These are phyloP conservation scores for Phytophthora fragariaefolia DNA, from an alignment of 352 stramenopile species.

Conservation along the genomic window DNA sequence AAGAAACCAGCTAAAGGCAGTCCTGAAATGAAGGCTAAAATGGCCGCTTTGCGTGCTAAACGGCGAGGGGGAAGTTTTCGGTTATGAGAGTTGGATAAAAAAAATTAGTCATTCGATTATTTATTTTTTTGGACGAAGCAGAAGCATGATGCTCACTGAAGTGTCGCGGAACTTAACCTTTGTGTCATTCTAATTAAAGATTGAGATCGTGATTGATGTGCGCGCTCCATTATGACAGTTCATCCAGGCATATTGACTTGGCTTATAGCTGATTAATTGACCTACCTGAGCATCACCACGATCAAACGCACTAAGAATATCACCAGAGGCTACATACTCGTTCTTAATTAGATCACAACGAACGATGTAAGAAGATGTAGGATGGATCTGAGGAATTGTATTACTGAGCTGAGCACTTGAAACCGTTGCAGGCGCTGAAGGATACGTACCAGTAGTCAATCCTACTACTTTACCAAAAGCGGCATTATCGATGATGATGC, in stretches of 20 bases:
- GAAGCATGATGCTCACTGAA: conserved; percentile 10
- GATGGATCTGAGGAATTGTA: conserved; percentile 22
- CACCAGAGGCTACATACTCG: conserved; percentile 18
- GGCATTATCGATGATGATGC: conserved; percentile 26
- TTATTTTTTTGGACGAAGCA: conserved; percentile 16
- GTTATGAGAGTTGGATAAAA: conserved; percentile 6
- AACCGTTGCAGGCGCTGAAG: conserved; percentile 6
- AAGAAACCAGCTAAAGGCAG: not conserved
- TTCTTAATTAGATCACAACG: conserved; percentile 32
- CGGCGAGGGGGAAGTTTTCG: conserved; percentile 4
- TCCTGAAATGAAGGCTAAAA: not conserved
- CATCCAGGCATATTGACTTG: conserved; percentile 26
- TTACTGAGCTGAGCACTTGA: conserved; percentile 13
- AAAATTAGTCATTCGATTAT: not conserved
- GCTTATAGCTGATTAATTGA: conserved; percentile 13
- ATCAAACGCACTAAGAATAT: conserved; percentile 24
- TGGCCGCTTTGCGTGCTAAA: conserved; percentile 6
- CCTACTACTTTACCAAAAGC: conserved; percentile 18
- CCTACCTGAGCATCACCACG: conserved; percentile 9
- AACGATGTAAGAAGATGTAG: conserved; percentile 16
- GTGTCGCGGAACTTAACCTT: conserved; percentile 4
- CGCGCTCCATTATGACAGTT: conserved; percentile 10
- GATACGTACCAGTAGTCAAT: conserved; percentile 18
- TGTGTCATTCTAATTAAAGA: conserved; percentile 19
- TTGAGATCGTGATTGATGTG: conserved; percentile 13